Conservation (phyloP, 2,329 filamentous ascomycete genomes). For the Fusarium udum region DNA sequence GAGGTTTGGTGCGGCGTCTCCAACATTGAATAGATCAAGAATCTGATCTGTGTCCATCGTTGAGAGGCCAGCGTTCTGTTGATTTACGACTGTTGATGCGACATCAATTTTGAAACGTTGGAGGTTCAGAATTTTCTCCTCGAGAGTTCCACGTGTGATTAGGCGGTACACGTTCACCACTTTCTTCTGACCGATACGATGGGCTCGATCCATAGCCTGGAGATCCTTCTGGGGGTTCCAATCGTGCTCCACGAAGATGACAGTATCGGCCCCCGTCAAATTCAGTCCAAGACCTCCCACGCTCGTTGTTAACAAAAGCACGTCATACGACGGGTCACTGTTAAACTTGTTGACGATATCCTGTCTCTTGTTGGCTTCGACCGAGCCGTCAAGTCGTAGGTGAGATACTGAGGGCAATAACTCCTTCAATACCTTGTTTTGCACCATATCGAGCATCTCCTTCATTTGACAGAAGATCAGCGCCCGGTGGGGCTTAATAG, state of each 20-base stretch:
- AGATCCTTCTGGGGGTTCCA: constrained; percentile 99
- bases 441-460: constrained; percentile 99
- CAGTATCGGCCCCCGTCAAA: constrained; percentile 94
- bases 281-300: constrained; percentile 96
- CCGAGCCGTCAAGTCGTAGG: constrained; percentile 90
- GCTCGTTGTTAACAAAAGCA: constrained; percentile 90
- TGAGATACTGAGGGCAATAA: constrained; percentile 93
- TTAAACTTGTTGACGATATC: constrained; percentile 99
- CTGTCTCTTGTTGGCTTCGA: constrained; percentile 92
- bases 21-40: constrained; percentile 92
- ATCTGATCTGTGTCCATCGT: constrained; percentile 99
- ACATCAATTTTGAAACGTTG: constrained; percentile 99
- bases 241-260: constrained; percentile 99
- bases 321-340: constrained; percentile 95
- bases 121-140: constrained; percentile 97
- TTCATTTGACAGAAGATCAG: constrained; percentile 99
- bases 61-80: constrained; percentile 92
- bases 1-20: constrained; percentile 76
- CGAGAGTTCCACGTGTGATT: constrained; percentile 92
- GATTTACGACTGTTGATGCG: constrained; percentile 96
- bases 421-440: constrained; percentile 88
- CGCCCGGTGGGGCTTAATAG: constrained; percentile 94
- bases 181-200: constrained; percentile 99
- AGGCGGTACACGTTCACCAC: constrained; percentile 98
- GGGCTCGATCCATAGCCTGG: constrained; percentile 98